Evolutionary conservation across 768 basidiomycete genomes (phyloP).

Genomic region (Leccinum barrowsii): DNA sequence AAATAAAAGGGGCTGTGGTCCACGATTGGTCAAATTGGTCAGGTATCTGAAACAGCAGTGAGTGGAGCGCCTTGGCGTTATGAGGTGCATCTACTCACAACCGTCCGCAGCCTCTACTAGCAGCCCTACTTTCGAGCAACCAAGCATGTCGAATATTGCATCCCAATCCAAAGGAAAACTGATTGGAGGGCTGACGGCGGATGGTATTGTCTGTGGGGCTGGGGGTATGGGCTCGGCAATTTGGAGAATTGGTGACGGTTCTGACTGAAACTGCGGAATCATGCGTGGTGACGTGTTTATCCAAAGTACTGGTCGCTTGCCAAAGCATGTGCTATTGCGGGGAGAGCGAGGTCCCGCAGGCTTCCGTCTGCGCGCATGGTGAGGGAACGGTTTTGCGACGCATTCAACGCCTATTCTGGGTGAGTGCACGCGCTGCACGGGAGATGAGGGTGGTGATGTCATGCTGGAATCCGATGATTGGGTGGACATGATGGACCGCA

Average conservation of each 20-base stretch:
- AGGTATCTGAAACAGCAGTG: constrained; percentile 4
- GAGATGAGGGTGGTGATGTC: constrained; percentile 12
- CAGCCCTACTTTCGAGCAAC: constrained; percentile 4
- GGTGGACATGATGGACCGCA: constrained; percentile 13
- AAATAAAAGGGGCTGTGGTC: neutral
- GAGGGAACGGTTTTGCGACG: neutral
- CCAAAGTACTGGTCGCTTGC: constrained; percentile 12
- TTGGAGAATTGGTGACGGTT: constrained; percentile 4
- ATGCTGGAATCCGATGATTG: constrained; percentile 13
- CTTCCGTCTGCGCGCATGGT: constrained; percentile 16
- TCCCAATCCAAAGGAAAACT: constrained; percentile 30
- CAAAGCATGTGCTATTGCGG: constrained; percentile 3
- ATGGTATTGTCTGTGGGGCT: constrained; percentile 4
- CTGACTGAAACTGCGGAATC: constrained; percentile 5
- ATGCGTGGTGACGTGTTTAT: constrained; percentile 15
- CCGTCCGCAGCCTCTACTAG: neutral
- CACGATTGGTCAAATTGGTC: neutral
- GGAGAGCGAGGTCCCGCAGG: constrained; percentile 29
- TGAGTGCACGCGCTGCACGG: constrained; percentile 6
- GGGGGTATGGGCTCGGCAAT: neutral
- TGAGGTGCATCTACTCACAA: constrained; percentile 12
- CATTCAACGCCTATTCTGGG: constrained; percentile 4
- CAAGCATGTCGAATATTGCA: constrained; percentile 29
- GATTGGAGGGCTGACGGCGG: constrained; percentile 9
- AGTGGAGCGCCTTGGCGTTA: neutral